Evolutionary conservation across 805 yeast species (phyloP).

Genomic region (Tanozyma kutaoensis): DNA sequence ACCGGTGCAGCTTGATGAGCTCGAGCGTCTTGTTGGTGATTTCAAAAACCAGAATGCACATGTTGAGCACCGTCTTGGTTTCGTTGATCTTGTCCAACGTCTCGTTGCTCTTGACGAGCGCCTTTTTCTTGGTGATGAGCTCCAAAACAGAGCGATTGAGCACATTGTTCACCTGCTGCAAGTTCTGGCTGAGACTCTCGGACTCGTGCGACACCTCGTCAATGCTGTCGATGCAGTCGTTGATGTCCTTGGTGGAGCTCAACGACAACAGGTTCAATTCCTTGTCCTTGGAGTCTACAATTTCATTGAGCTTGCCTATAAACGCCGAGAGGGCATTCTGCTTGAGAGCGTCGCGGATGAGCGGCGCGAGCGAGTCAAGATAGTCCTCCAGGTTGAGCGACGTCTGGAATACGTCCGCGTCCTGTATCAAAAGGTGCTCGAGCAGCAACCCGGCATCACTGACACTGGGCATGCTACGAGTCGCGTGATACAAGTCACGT

Average conservation of each 20-base stretch:
- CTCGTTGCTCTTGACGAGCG: slow-evolving; percentile 46
- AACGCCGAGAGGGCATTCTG: slow-evolving; percentile 42
- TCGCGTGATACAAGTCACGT: too few relatives aligned
- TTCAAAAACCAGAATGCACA: slow-evolving; percentile 73
- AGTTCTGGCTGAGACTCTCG: slow-evolving; percentile 37
- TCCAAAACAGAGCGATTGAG: slow-evolving; percentile 54
- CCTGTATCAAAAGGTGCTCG: slow-evolving; percentile 24
- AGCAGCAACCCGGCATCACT: too few relatives aligned
- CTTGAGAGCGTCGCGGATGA: slow-evolving; percentile 49
- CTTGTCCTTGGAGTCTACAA: slow-evolving; percentile 45
- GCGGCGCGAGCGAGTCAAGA: slow-evolving; percentile 68
- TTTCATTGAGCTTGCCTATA: slow-evolving; percentile 38
- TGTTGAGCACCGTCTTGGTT: slow-evolving; percentile 52
- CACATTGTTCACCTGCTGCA: slow-evolving; percentile 41
- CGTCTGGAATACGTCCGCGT: slow-evolving; percentile 29
- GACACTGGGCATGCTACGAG: too few relatives aligned
- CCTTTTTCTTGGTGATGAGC: slow-evolving; percentile 48
- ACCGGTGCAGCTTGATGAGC: slow-evolving; percentile 57
- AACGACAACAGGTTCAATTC: slow-evolving; percentile 54
- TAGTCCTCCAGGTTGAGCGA: slow-evolving; percentile 52
- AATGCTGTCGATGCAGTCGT: slow-evolving; percentile 48
- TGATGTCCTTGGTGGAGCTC: slow-evolving; percentile 42
- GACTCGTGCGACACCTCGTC: slow-evolving; percentile 48
- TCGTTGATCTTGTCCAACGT: slow-evolving; percentile 57
- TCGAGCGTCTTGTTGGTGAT: slow-evolving; percentile 78